Percentiles rank a stretch among this genome's conserved stretches.
These are phyloP conservation scores for Calonectria pseudoreteaudii DNA, from an alignment of 2,329 filamentous ascomycete species.

Conservation along the genomic window DNA sequence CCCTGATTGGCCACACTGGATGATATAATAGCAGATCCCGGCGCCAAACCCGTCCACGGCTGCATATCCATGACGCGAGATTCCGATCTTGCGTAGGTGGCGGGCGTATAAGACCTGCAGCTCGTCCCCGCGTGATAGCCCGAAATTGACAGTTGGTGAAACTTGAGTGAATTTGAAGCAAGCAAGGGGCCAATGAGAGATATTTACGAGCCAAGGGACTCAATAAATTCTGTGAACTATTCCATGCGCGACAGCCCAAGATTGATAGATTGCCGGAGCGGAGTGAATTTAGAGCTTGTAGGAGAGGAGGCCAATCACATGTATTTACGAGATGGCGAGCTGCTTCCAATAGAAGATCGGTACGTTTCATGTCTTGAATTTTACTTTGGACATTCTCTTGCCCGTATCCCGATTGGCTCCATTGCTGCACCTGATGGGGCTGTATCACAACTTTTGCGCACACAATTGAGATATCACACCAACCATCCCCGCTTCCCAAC, in stretches of 20 bases:
- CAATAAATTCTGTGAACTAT: neutral
- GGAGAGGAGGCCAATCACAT: neutral
- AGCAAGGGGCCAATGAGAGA: neutral
- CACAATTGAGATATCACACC: neutral
- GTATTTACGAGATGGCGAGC: neutral
- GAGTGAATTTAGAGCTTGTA: neutral
- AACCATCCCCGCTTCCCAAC: neutral
- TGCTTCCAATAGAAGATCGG: neutral
- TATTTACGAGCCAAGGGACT: neutral
- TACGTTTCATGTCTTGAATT: neutral
- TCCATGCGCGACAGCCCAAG: neutral
- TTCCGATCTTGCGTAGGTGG: neutral
- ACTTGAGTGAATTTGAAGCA: neutral
- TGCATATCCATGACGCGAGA: neutral
- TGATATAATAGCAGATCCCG: neutral
- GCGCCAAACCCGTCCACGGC: neutral
- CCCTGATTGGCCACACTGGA: neutral
- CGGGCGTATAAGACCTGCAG: neutral
- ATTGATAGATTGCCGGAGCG: neutral
- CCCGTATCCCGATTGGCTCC: neutral
- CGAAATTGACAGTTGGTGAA: neutral
- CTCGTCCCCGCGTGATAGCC: neutral
- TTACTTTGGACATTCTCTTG: neutral
- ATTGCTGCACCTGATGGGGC: neutral
- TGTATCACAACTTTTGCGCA: neutral